Evolutionary conservation across 768 basidiomycete species (phyloP), one percentile per base, ranked within the genome.

Genomic region (Boletus rubropictus): DNA sequence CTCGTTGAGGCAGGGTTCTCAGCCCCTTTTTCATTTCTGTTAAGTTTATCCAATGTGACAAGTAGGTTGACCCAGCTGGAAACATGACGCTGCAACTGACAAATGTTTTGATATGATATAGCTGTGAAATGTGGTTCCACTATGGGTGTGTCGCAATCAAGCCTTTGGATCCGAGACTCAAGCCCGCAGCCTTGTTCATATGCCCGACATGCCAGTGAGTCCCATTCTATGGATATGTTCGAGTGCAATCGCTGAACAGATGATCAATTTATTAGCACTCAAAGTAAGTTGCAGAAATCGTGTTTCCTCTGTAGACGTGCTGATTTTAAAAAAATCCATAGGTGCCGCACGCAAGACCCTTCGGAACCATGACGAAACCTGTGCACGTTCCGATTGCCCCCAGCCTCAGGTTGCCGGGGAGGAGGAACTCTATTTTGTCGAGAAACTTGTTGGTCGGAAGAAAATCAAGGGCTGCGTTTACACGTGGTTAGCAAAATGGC

Each of bases 121-220:
- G 74, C 5, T 77, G 74, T 44, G 59, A 65, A 2, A 39, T 51
- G 45, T 77, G 78, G 78, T 79, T 74, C 46, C 78, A 80, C 45
- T 75, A 72, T 45, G 78, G 74, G 6, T 80, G 78, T 46, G 70
- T 72, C 22, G 77, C 71, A 14, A 60, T 79, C 32, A 45, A 39
- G 11, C 36, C 59, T 3, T 60, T 55, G 0, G 77, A 80, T 50
- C 45, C 57, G 1, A 64, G 74, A n/a, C 46, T 74, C 24, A 59
- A 63, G 31, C 52, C 52, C 6, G 52, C 27, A 0, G 60, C 57
- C 10, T 48, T 54, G 25, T 78, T 74, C 48, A 50, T 55, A 14
- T 80, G 78, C 50, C 78, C 75, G 12, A 55, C 65, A 7, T 80
- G 78, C 54, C 37, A 42, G 64, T 66, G 45, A 54, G 64, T 56